Evolutionary conservation across 169 alveolate genomes (phyloP).

Genomic region (Besnoitia besnoiti): DNA sequence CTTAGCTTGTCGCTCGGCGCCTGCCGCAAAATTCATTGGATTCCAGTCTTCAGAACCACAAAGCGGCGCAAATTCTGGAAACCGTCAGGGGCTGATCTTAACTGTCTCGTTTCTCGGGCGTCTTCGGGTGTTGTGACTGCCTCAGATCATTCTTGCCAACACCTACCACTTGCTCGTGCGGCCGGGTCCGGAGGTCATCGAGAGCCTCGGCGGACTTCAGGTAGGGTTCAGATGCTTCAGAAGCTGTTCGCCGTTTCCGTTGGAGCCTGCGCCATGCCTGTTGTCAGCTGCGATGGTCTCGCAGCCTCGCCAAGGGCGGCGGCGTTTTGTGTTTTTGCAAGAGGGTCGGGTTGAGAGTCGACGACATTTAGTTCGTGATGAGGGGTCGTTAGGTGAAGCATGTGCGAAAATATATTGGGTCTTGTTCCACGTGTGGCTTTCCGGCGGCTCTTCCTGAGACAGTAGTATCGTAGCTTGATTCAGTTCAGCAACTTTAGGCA

Average conservation of each 20-base stretch:
- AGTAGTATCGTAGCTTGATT: background rate
- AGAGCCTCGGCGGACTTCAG: constrained; percentile 89
- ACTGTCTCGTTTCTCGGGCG: background rate
- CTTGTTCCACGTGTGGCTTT: background rate
- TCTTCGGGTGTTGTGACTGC: background rate
- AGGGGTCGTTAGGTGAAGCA: background rate
- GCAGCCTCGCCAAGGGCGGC: too few relatives aligned
- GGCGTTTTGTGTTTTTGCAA: too few relatives aligned
- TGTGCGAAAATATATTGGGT: background rate
- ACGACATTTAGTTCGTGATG: too few relatives aligned
- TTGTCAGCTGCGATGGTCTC: too few relatives aligned
- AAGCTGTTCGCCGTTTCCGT: too few relatives aligned
- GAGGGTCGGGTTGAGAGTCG: too few relatives aligned
- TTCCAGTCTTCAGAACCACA: too few relatives aligned
- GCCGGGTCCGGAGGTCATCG: constrained; percentile 88
- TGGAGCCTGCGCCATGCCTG: too few relatives aligned
- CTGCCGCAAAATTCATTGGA: too few relatives aligned
- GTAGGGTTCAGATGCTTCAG: background rate
- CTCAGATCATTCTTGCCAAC: constrained; percentile 84
- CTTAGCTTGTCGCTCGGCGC: too few relatives aligned
- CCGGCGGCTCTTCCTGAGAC: background rate
- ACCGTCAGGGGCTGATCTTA: too few relatives aligned
- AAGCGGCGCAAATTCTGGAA: too few relatives aligned
- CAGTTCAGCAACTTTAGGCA: background rate
- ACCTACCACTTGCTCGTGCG: constrained; percentile 94